Percentiles rank a stretch among this genome's conserved stretches.
phyloP scores from a whole-genome alignment of 2,329 filamentous ascomycete species.

The Dryadomyces sulphureus region DNA sequence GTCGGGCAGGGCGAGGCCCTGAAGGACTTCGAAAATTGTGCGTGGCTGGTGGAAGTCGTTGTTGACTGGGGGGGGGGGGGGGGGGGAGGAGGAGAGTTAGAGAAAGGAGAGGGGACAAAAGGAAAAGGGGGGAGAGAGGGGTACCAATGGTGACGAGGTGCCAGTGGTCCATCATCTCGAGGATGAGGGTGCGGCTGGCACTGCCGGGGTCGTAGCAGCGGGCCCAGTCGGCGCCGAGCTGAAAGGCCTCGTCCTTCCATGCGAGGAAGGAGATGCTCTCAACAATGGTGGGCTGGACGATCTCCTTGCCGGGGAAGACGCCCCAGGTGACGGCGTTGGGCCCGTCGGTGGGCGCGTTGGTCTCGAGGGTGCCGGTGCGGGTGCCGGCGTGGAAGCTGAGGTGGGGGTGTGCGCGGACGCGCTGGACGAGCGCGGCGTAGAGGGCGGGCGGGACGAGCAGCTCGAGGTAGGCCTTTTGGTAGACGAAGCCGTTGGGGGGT shows the following conservation, averaged over 20 bases:
- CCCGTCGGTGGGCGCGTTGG: conserved; percentile 71
- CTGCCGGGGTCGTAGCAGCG: conserved; percentile 70
- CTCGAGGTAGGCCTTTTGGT: conserved; percentile 96
- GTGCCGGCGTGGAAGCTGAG: conserved; percentile 92
- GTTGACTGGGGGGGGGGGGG: conserved; percentile 70
- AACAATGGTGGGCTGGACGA: conserved; percentile 99
- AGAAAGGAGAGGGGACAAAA: background rate
- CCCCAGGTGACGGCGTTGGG: conserved; percentile 99
- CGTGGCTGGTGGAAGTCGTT: conserved; percentile 87
- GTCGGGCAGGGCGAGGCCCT: conserved; percentile 56
- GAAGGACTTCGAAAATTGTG: conserved; percentile 75
- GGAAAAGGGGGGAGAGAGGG: background rate
- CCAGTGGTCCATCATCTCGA: conserved; percentile 78
- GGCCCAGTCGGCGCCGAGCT: conserved; percentile 84
- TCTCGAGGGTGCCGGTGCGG: conserved; percentile 64
- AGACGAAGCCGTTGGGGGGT: conserved; percentile 87
- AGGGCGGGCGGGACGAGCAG: conserved; percentile 71
- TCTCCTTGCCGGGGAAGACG: conserved; percentile 96
- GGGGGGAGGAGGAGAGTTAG: too few species aligned
- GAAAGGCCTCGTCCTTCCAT: conserved; percentile 97
- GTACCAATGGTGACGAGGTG: conserved; percentile 87
- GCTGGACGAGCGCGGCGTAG: conserved; percentile 59
- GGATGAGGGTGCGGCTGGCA: conserved; percentile 65
- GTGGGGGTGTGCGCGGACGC: conserved; percentile 64
- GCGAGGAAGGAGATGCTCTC: conserved; percentile 95